Evolutionary conservation across 2,329 filamentous ascomycete species (phyloP), one percentile per base, ranked within the genome.

Genomic region (Zasmidium angulare): DNA sequence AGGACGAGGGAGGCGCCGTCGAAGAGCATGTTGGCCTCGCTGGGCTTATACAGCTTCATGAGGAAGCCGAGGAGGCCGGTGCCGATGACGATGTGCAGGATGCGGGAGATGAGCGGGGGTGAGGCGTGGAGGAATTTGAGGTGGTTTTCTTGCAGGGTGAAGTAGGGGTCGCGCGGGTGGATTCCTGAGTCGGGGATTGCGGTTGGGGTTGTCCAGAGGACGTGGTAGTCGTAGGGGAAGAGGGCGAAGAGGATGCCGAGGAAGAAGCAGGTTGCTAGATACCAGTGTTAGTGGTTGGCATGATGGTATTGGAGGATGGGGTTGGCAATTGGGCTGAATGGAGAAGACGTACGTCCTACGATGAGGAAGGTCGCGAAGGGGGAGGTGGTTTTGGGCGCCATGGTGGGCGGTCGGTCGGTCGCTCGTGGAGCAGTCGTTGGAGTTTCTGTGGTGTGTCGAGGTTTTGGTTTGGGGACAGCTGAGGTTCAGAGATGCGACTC

Each of bases 361-460:
- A 99, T 97, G 77, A 99, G 88, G 74, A 96, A 97, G 50, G 95
- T 97, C 77, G 93, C 92, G 75, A 99, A 99, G 52, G 91, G 73
- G 24, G 71, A 66, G 55, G 60, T 66, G 59, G 66, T 63, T 66
- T 66, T 67, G 57, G 63, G 59, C 22, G 70, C 61, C 69, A 72
- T 72, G 20, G 29, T 69, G 53, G 63, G 55, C 46, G 64, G n/a
- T n/a, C n/a, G n/a, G n/a, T n/a, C n/a, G n/a, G n/a, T n/a, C n/a
- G n/a, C n/a, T n/a, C n/a, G n/a, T n/a, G n/a, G n/a, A n/a, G n/a
- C n/a, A n/a, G n/a, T n/a, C n/a, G n/a, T n/a, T n/a, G n/a, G 59
- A 36, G 29, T 59, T 24, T 50, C 50, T 53, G 53, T 4, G 20
- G 36, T 46, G 46, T 24, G 55, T 26, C 11, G 52, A 47, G 21